Base-by-base conservation (phyloP, 108 stramenopile genomes). In the Licmophora abbreviata region DNA sequence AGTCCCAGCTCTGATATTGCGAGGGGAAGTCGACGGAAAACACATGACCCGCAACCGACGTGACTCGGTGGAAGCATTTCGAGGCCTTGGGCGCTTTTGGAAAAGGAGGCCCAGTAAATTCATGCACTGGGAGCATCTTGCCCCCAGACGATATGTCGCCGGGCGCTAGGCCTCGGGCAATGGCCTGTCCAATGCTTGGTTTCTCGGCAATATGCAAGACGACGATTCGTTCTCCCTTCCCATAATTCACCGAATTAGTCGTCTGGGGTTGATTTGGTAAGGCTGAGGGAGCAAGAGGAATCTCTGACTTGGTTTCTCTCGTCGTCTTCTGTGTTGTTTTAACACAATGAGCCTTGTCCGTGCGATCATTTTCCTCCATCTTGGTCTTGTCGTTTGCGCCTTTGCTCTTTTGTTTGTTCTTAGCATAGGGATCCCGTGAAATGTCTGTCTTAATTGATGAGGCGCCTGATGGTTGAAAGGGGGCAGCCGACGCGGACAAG, bases 31-130 rank as follows among this genome's bases (percentile, higher is more conserved):
- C 96, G n/a, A 92, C 71, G 28, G 74, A 79, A 68, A 91, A 96
- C 15, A 97, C 83, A 54, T 99, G 98, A 5, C 98, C 97, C 0
- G 79, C 84, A 1, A 99, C 98, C 22, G 83, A 85, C 3, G 94
- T 97, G 1, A 99, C 79, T 12, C 56, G 52, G 67, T 89, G 88
- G 1, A 64, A 56, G 31, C 63, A 65, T 12, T 60, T 59, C 12
- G 56, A 51, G 11, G 85, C 85, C 6, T 74, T 53, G 11, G 85
- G 85, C 43, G 86, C 79, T 48, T 84, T 84, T 29, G 84, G 81
- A 48, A 93, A 93, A 21, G 65, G 51, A 9, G 63, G 55, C 9
- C 34, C 34, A 17, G 71, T 63, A 43, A 92, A 80, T 44, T 83
- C 81, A 51, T 93, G 85, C 0, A 77, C 69, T 5, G 84, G 83